Evolutionary conservation across 257 asterid species (phyloP), one percentile per base, ranked within the genome.

Genomic region (Rehmannia glutinosa): DNA sequence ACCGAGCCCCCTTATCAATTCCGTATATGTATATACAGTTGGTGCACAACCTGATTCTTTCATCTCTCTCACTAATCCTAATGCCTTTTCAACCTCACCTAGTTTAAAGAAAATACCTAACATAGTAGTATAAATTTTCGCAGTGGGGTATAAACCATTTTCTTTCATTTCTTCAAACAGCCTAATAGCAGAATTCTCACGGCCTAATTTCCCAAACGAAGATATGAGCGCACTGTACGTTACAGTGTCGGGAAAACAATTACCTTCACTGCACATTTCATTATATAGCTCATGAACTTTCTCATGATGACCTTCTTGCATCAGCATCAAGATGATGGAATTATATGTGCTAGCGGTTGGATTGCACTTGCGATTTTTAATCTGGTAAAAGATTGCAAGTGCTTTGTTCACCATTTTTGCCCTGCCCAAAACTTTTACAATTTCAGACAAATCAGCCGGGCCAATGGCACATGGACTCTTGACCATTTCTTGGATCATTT

Each of bases 161-260:
- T 84, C 96, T 78, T 77, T 80, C 97, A 92, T 86, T 75, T 92
- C 98, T 78, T 87, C 92, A 67, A 89, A 92, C 78, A 92, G 73
- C 72, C 92, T 81, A 57, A 84, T 71, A 10, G 95, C 94, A 51
- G 83, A 81, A 62, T 87, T 92, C 54, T 79, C 80, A 51, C 85
- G 91, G 30, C 83, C 90, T 57, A 83, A 65, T 79, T 89, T 87
- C 63, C 75, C 84, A 66, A 82, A 89, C 1, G 95, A 67, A 28
- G 89, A 83, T 71, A 92, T 85, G 5, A 92, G 88, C 33, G 91
- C 87, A 53, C 91, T 92, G 65, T 89, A 92, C 1, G 98, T 89
- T 35, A 80, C 74, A 3, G 96, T 87, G 63, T 92, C 95, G 0
- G 97, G 97, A 30, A 87, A 83, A 77, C 97, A 90, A 47, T 73